Conservation (phyloP, 768 basidiomycete genomes). For the Tephrocybe sp. region DNA sequence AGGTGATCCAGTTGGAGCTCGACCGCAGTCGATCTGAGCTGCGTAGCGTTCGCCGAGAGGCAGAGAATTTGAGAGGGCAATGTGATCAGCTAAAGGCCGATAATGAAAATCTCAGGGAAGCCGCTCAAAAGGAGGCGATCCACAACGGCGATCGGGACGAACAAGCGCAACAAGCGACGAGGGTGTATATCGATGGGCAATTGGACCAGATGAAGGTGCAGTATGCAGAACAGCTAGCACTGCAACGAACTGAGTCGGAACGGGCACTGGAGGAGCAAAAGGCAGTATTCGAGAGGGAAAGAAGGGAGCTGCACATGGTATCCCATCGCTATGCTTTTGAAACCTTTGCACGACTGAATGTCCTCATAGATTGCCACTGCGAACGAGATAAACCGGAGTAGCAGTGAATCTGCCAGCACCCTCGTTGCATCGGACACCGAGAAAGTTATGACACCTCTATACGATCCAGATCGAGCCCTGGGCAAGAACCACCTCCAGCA, state of each 20-base stretch:
- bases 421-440: constrained; percentile 6
- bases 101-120: constrained; percentile 4
- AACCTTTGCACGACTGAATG: not conserved
- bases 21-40: not conserved
- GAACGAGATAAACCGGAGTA: not conserved
- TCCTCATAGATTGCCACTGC: constrained; percentile 4
- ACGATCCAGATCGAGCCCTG: not conserved
- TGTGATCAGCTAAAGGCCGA: constrained; percentile 4
- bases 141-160: not conserved
- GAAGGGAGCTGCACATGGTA: constrained; percentile 15
- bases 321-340: not conserved
- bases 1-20: constrained; percentile 7
- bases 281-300: constrained; percentile 14
- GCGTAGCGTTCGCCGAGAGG: not conserved
- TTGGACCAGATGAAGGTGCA: constrained; percentile 16
- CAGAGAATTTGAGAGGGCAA: not conserved
- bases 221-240: constrained; percentile 17
- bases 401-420: constrained; percentile 8
- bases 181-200: constrained; percentile 15
- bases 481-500: not conserved
- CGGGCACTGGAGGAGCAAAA: constrained; percentile 19
- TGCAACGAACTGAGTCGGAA: constrained; percentile 9
- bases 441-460: constrained; percentile 1
- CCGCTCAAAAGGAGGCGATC: not conserved
- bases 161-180: constrained; percentile 3